Percentiles rank a stretch among this genome's conserved stretches.
These are phyloP conservation scores for Combretum micranthum DNA, from an alignment of 345 rosid genomes.

Conservation along the genomic window DNA sequence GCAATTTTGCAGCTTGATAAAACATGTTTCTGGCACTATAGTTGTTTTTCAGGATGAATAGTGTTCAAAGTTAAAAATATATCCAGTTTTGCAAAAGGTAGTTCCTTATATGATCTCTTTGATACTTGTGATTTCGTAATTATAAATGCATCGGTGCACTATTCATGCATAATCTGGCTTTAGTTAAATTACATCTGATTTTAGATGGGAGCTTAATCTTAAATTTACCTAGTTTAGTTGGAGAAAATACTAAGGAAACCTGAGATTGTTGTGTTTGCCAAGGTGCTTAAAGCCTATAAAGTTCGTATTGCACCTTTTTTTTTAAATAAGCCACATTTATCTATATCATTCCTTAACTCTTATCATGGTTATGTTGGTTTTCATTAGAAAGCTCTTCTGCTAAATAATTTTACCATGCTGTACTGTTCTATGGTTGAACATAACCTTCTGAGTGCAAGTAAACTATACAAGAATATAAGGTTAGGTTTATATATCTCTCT, in stretches of 20 bases:
- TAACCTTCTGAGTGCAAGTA: slow-evolving; percentile 92
- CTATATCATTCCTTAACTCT: too few species aligned
- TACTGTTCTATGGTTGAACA: slow-evolving; percentile 99
- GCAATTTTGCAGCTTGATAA: background rate
- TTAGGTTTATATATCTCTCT: slow-evolving; percentile 14
- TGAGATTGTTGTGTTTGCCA: slow-evolving; percentile 87
- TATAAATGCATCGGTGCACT: too few species aligned
- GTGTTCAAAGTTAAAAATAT: too few species aligned
- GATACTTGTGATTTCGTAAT: too few species aligned
- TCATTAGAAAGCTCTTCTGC: slow-evolving; percentile 90
- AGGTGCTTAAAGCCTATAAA: slow-evolving; percentile 92
- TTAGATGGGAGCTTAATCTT: slow-evolving; percentile 1
- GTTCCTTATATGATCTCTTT: too few species aligned
- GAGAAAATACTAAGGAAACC: slow-evolving; percentile 93
- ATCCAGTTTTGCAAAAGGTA: too few species aligned
- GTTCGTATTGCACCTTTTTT: too few species aligned
- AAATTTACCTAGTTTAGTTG: slow-evolving; percentile 62
- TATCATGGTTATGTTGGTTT: too few species aligned
- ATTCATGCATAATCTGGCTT: too few species aligned
- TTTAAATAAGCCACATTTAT: too few species aligned
- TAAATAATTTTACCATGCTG: slow-evolving; percentile 88
- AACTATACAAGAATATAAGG: slow-evolving; percentile 95
- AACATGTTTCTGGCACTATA: too few species aligned
- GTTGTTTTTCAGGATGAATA: slow-evolving; percentile 64
- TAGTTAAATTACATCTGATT: background rate